Conservation (phyloP, 2,329 filamentous ascomycete genomes). For the Colletotrichum aenigma region DNA sequence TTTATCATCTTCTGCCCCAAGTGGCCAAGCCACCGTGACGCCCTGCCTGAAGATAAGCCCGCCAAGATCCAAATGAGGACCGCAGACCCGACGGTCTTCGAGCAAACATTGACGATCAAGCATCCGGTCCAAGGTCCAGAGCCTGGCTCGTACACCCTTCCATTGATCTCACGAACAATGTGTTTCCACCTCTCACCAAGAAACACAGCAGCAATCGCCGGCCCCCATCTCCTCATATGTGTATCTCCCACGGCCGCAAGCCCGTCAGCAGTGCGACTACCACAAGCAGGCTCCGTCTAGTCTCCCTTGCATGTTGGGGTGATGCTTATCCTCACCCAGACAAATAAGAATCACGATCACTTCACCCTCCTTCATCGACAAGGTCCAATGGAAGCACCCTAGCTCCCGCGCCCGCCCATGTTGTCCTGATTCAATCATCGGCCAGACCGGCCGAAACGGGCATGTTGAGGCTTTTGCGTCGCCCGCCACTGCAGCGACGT, state of each 20-base stretch:
- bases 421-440: neutral
- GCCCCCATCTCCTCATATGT: neutral
- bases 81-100: neutral
- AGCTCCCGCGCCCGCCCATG: neutral
- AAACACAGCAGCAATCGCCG: neutral
- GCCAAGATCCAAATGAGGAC: neutral
- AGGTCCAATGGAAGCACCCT: neutral
- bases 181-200: neutral
- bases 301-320: neutral
- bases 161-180: neutral
- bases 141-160: neutral
- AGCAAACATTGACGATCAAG: neutral
- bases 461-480: neutral
- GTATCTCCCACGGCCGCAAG: neutral
- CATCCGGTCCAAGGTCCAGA: neutral
- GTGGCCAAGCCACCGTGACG: neutral
- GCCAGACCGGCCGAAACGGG: conserved; percentile 3
- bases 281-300: conserved; percentile 5
- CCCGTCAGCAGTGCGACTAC: neutral
- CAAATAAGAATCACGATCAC: neutral
- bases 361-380: neutral
- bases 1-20: neutral
- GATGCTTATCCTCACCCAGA: neutral
- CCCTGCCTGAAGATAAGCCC: neutral
- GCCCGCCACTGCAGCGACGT: neutral